These are phyloP conservation scores for Rhododendron griersonianum DNA, from an alignment of 148 eudicot species.

Conservation along the genomic window DNA sequence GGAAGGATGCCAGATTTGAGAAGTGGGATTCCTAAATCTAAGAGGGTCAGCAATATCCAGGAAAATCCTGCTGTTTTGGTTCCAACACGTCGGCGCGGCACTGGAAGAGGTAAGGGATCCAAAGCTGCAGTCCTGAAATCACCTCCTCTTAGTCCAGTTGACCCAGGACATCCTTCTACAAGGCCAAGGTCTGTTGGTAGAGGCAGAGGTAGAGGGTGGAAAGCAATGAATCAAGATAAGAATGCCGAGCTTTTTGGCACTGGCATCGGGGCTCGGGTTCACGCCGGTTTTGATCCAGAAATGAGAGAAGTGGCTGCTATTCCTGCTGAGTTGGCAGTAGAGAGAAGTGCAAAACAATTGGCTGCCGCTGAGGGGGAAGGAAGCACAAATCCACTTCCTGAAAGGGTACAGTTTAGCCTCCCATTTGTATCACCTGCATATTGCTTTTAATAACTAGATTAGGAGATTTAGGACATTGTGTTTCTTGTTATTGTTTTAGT, in stretches of 20 bases:
- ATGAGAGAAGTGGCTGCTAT: slow-evolving; percentile 16
- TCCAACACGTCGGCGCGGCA: slow-evolving; percentile 29
- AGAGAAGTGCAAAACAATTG: slow-evolving; percentile 20
- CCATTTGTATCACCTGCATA: neutral
- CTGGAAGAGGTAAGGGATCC: slow-evolving; percentile 17
- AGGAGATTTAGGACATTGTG: too few species aligned
- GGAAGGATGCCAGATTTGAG: slow-evolving; percentile 36
- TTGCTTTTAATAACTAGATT: neutral
- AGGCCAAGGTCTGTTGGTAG: slow-evolving; percentile 32
- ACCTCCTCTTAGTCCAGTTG: slow-evolving; percentile 23
- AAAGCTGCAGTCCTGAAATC: slow-evolving; percentile 21
- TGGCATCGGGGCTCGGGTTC: slow-evolving; percentile 18
- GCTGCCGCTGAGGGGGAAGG: slow-evolving; percentile 31
- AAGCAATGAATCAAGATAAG: slow-evolving; percentile 25
- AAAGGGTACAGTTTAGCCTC: slow-evolving; percentile 18
- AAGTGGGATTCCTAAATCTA: slow-evolving; percentile 29
- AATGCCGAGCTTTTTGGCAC: slow-evolving; percentile 18
- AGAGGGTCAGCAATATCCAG: slow-evolving; percentile 21
- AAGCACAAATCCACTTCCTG: slow-evolving; percentile 35
- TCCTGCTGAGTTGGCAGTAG: slow-evolving; percentile 27
- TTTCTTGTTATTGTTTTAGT: neutral
- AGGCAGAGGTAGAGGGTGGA: slow-evolving; percentile 25
- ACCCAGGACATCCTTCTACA: slow-evolving; percentile 18
- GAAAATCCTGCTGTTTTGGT: slow-evolving; percentile 23
- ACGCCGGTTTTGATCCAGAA: slow-evolving; percentile 9